Evolutionary conservation across 1,139 yeast species (phyloP), one percentile per base, ranked within the genome.

Genomic region (Debaryomyces coudertii): DNA sequence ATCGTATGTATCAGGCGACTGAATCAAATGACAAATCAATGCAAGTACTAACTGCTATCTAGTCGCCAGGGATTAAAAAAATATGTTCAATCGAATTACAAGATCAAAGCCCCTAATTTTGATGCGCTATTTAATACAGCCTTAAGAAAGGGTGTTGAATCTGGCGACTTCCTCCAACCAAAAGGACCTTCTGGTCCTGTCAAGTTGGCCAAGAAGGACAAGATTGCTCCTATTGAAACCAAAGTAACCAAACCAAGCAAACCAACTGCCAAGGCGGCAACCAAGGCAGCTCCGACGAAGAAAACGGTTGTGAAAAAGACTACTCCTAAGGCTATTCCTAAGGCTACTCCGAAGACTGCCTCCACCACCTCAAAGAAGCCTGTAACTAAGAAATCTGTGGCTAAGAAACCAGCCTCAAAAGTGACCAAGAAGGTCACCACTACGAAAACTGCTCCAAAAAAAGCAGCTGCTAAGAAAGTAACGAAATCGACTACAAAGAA

Each of bases 181-280:
- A 90, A 89, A 74, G 97, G 96, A 49, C 83, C 90, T 15, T 81
- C 88, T 24, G 90, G 90, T 38, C 86, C 90, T 25, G 82, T 85
- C 54, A 85, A 85, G 68, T 67, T 83, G 54, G 76, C 73, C 60
- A 81, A 80, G 73, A 66, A 68, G 57, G 70, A 62, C 42, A 66
- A 67, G 53, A 63, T 63, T 44, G 60, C 60, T 7, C 47, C 58
- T 14, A 37, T 36, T n/a, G 51, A 54, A 24, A 49, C 54, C 8
- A 63, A 60, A 53, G 57, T 56, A n/a, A 36, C 50, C 30, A 53
- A 57, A 5, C 42, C 48, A 36, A 57, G 52, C 50, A 52, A 57
- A 24, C 22, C 51, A 43, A 49, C 54, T 12, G 48, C 39, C 34
- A 23, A 46, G 33, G 38, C 47, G 24, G 45, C 46, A 36, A 45